Percentiles rank a stretch among this genome's conserved stretches.
These are phyloP conservation scores for Saitozyma podzolica DNA, from an alignment of 768 basidiomycete species.

Conservation along the genomic window DNA sequence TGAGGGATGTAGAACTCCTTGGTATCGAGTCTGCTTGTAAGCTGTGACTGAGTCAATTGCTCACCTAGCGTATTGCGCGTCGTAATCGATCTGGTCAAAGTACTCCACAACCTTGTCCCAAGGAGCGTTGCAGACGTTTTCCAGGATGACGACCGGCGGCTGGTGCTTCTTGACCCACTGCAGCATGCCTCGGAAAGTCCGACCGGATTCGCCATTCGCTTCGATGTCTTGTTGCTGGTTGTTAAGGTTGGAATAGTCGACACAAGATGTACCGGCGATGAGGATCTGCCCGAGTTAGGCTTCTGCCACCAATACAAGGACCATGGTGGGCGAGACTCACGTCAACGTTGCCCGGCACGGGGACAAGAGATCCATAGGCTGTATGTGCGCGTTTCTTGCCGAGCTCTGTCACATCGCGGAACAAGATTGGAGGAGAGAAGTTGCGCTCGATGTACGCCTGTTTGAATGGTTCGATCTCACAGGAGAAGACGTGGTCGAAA, in stretches of 20 bases:
- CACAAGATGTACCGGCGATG: constrained; percentile 92
- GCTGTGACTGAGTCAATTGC: constrained; percentile 53
- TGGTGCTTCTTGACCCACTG: constrained; percentile 82
- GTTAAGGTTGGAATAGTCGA: constrained; percentile 95
- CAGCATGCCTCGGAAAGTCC: constrained; percentile 94
- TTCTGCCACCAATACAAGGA: not conserved
- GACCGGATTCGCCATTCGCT: constrained; percentile 85
- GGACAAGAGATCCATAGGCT: constrained; percentile 80
- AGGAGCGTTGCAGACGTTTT: constrained; percentile 90
- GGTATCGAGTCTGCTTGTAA: constrained; percentile 38
- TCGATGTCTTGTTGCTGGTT: constrained; percentile 87
- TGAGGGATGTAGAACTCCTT: constrained; percentile 93
- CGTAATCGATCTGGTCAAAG: constrained; percentile 74
- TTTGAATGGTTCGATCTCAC: constrained; percentile 96
- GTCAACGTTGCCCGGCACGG: constrained; percentile 88
- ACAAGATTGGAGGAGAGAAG: constrained; percentile 86
- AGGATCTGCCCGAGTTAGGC: constrained; percentile 28
- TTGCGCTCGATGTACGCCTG: constrained; percentile 97
- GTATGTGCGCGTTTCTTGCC: constrained; percentile 66
- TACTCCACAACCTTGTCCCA: constrained; percentile 75
- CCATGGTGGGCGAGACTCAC: constrained; percentile 56
- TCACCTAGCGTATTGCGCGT: constrained; percentile 67
- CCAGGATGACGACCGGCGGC: constrained; percentile 87
- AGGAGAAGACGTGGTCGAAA: constrained; percentile 91
- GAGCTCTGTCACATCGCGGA: constrained; percentile 90